Evolutionary conservation across 2,329 filamentous ascomycete species (phyloP).

Genomic region (Albifimbria verrucaria): DNA sequence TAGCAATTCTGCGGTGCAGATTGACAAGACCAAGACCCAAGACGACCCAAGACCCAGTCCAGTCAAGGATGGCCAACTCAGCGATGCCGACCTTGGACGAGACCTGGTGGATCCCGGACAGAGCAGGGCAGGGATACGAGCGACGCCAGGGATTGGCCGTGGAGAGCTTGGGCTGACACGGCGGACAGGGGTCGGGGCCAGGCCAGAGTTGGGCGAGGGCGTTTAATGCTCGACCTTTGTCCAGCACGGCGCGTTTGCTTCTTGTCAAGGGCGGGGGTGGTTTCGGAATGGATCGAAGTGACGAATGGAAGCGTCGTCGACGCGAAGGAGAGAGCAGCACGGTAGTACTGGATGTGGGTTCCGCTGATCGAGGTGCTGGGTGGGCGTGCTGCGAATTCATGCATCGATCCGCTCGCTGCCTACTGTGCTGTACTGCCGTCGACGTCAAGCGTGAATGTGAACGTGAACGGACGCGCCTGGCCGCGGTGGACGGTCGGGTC

Average conservation of each 20-base stretch:
- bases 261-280: background rate
- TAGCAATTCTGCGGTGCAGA: background rate
- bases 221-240: background rate
- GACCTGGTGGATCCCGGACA: conserved; percentile 21
- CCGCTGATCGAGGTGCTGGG: background rate
- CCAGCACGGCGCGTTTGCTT: too few species aligned
- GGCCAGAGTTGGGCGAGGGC: background rate
- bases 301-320: background rate
- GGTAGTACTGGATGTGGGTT: background rate
- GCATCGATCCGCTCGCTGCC: background rate
- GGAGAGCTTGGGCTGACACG: conserved; percentile 28
- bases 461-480: background rate
- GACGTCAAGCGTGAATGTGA: too few species aligned
- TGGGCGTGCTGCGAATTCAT: background rate
- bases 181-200: conserved; percentile 6
- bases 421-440: too few species aligned
- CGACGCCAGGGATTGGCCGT: conserved; percentile 27
- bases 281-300: background rate
- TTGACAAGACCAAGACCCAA: background rate
- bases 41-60: background rate
- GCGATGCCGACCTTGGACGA: conserved; percentile 12
- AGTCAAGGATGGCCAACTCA: conserved; percentile 5
- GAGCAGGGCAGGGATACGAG: conserved; percentile 16
- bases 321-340: background rate
- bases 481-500: too few species aligned